These are phyloP conservation scores for Mycena belliarum DNA, from an alignment of 768 basidiomycete species.

Conservation along the genomic window DNA sequence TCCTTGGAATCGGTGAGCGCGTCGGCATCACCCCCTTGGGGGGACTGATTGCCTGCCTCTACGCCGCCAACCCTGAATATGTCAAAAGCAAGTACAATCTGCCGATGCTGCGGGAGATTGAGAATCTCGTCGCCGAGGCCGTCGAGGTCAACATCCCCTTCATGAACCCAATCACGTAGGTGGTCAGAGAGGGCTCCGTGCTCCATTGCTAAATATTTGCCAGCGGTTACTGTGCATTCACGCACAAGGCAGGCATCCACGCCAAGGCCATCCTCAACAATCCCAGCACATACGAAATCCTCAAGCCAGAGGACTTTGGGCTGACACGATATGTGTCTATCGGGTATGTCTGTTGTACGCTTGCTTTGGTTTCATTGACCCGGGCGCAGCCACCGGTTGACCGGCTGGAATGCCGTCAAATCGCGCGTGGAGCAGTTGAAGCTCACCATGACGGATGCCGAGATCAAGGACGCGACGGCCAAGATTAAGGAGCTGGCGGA, in stretches of 20 bases:
- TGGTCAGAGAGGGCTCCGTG: conserved; percentile 9
- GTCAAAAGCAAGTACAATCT: conserved; percentile 99
- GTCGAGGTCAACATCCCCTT: conserved; percentile 98
- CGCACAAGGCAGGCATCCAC: conserved; percentile 99
- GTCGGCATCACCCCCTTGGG: conserved; percentile 99
- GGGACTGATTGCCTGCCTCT: conserved; percentile 94
- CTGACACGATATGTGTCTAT: conserved; percentile 97
- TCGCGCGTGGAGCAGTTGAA: conserved; percentile 97
- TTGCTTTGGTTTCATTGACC: background rate
- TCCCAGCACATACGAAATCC: conserved; percentile 98
- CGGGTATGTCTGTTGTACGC: conserved; percentile 55
- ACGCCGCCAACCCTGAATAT: conserved; percentile 96
- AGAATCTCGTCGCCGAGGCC: conserved; percentile 98
- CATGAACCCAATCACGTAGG: conserved; percentile 91
- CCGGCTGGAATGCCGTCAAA: conserved; percentile 99
- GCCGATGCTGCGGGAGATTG: conserved; percentile 94
- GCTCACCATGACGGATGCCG: conserved; percentile 84
- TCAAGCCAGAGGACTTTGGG: conserved; percentile 99
- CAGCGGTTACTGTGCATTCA: conserved; percentile 99
- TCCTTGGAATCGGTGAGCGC: conserved; percentile 97
- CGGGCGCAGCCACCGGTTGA: conserved; percentile 76
- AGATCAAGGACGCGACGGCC: conserved; percentile 97
- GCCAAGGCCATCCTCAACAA: conserved; percentile 99
- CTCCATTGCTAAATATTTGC: background rate
- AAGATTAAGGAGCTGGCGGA: conserved; percentile 99